Evolutionary conservation across 1,284 basidiomycete species (phyloP).

Genomic region (Ganoderma boninense): DNA sequence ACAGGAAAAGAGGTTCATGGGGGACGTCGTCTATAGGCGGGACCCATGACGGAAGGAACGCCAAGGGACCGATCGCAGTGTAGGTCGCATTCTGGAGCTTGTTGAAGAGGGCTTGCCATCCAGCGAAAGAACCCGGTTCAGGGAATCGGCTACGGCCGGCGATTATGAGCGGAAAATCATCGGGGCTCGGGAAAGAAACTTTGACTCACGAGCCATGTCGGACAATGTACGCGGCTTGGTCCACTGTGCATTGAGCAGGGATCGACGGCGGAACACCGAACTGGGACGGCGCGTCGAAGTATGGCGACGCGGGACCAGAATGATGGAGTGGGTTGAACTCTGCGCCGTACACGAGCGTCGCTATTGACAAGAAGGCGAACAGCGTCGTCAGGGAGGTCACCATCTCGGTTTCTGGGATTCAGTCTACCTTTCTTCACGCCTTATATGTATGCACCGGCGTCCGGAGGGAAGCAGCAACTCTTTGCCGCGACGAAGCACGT

Average conservation of each 20-base stretch:
- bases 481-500: slow-evolving; percentile 9
- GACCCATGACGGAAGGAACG: slow-evolving; percentile 51
- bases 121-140: slow-evolving; percentile 48
- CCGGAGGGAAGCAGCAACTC: neutral
- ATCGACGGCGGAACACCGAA: slow-evolving; percentile 42
- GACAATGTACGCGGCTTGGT: slow-evolving; percentile 53
- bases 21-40: slow-evolving; percentile 49
- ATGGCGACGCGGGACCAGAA: slow-evolving; percentile 51
- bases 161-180: neutral
- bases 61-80: slow-evolving; percentile 47
- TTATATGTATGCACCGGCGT: neutral
- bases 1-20: slow-evolving; percentile 49
- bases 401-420: neutral
- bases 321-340: slow-evolving; percentile 51
- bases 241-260: slow-evolving; percentile 49
- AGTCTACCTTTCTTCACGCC: neutral
- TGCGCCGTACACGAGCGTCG: slow-evolving; percentile 2
- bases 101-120: slow-evolving; percentile 47
- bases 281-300: slow-evolving; percentile 52
- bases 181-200: neutral
- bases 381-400: slow-evolving; percentile 7
- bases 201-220: slow-evolving; percentile 52
- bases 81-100: slow-evolving; percentile 53
- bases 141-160: slow-evolving; percentile 46
- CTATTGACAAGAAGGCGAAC: slow-evolving; percentile 11